Evolutionary conservation across 1,284 basidiomycete genomes (phyloP).

Genomic region (Heterobasidion occidentale): DNA sequence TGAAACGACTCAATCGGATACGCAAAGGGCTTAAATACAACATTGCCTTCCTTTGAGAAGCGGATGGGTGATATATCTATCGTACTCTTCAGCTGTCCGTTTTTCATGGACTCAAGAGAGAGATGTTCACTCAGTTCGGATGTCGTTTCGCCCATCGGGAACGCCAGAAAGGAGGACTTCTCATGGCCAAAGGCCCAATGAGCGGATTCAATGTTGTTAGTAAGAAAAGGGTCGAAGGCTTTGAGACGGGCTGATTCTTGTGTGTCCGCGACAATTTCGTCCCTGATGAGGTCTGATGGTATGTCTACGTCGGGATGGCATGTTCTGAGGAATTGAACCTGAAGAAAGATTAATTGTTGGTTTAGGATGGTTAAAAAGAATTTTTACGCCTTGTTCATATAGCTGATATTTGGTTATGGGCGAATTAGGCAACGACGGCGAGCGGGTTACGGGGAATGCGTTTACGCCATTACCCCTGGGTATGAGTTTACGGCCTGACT

Average conservation of each 20-base stretch:
- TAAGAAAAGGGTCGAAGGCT: constrained; percentile 46
- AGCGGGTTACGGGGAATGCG: constrained; percentile 50
- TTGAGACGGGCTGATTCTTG: constrained; percentile 23
- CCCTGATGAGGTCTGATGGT: constrained; percentile 50
- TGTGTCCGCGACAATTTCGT: constrained; percentile 41
- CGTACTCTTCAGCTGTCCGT: constrained; percentile 4
- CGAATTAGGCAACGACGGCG: constrained; percentile 22
- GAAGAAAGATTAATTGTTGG: constrained; percentile 2
- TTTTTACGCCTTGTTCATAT: constrained; percentile 55
- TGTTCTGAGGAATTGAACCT: constrained; percentile 64
- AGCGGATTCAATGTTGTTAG: constrained; percentile 41
- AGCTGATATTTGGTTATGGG: constrained; percentile 32
- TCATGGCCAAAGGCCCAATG: constrained; percentile 20
- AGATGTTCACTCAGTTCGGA: constrained; percentile 50
- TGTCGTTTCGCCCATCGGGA: constrained; percentile 54
- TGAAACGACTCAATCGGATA: constrained; percentile 36
- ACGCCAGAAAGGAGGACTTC: constrained; percentile 33
- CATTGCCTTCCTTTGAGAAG: constrained; percentile 18
- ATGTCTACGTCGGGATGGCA: constrained; percentile 68
- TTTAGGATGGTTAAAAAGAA: not conserved
- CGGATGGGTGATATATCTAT: constrained; percentile 45
- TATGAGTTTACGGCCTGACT: constrained; percentile 18
- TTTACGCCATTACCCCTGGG: constrained; percentile 22
- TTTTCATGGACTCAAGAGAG: not conserved
- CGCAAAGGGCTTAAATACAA: constrained; percentile 34